Percentiles rank a stretch among this genome's conserved stretches.
Conservation (phyloP, 2,329 filamentous ascomycete genomes). For the Aspergillus ustus region DNA sequence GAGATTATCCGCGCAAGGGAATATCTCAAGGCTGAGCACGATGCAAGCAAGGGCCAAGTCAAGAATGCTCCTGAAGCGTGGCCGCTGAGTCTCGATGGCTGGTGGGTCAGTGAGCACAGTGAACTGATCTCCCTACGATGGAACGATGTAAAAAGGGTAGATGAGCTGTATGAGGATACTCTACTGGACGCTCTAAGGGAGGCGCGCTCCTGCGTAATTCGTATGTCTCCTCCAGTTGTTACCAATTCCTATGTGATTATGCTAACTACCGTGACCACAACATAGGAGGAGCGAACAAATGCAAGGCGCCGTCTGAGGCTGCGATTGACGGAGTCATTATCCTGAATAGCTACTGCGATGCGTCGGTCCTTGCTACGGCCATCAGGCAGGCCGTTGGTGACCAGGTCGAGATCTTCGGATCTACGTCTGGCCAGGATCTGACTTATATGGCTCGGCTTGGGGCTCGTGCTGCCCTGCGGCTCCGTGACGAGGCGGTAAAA, state of each 20-base stretch:
- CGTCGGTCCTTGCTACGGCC: not conserved
- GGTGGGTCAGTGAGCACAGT: not conserved
- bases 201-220: not conserved
- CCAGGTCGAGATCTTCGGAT: not conserved
- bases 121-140: not conserved
- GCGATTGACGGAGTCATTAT: not conserved
- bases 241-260: not conserved
- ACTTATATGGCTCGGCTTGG: not conserved
- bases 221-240: not conserved
- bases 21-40: not conserved
- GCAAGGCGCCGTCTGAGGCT: not conserved
- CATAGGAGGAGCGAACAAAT: not conserved
- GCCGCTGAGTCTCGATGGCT: not conserved
- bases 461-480: not conserved
- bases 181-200: not conserved
- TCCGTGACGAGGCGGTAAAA: not conserved
- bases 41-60: not conserved
- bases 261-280: not conserved
- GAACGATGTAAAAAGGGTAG: not conserved
- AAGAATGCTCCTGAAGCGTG: not conserved
- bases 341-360: not conserved
- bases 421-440: not conserved
- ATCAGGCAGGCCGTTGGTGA: not conserved
- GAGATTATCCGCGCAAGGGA: not conserved
- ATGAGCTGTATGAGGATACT: not conserved